These are phyloP conservation scores for Martensiomyces pterosporus DNA, from an alignment of 192 early-diverging fungal genomes.

Conservation along the genomic window DNA sequence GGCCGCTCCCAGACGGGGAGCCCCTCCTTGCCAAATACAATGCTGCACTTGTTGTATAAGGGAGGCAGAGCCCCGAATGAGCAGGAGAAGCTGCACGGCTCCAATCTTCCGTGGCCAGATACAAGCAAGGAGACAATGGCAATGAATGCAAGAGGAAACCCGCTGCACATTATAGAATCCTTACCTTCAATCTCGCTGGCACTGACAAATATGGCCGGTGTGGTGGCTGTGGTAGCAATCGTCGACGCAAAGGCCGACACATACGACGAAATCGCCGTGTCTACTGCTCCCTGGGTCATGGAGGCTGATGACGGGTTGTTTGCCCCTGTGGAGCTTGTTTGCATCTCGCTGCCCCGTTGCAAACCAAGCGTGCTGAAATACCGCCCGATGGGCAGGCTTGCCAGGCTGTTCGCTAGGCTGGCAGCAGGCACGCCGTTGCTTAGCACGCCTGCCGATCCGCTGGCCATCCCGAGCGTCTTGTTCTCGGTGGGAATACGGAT, in stretches of 20 bases:
- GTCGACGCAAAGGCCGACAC: slow-evolving; percentile 1
- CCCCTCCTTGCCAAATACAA: too few species aligned
- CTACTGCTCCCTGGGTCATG: background rate
- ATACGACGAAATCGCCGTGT: background rate
- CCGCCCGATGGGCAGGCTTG: background rate
- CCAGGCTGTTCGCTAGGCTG: background rate
- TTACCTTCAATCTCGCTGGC: slow-evolving; percentile 23
- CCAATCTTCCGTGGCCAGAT: too few species aligned
- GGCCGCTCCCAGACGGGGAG: too few species aligned
- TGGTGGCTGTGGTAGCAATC: slow-evolving; percentile 31
- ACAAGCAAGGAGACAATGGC: background rate
- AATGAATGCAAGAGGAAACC: background rate
- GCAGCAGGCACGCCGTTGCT: background rate
- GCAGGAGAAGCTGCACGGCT: too few species aligned
- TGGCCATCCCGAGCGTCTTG: too few species aligned
- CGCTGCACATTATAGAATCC: too few species aligned
- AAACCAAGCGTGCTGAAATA: background rate
- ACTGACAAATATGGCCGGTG: slow-evolving; percentile 41
- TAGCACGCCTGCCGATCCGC: background rate
- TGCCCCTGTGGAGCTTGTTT: too few species aligned
- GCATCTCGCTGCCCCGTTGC: too few species aligned
- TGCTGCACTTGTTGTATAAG: too few species aligned
- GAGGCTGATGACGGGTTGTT: too few species aligned
- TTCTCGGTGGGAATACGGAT: too few species aligned
- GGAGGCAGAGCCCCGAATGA: too few species aligned